phyloP scores from a whole-genome alignment of 1,284 basidiomycete species.

The Cutaneotrichosporon sp. region DNA sequence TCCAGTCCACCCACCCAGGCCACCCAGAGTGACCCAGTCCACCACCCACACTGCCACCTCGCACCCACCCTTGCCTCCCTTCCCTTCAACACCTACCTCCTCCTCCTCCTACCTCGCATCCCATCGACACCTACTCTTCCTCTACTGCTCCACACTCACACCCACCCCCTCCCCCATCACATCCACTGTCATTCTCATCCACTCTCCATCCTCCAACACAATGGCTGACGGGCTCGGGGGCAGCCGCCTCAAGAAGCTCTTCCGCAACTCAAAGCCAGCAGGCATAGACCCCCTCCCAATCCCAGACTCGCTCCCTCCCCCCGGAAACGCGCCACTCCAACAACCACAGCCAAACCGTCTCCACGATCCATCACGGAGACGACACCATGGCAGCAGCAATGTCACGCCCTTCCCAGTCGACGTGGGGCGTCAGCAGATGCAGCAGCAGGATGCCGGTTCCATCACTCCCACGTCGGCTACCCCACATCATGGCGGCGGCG shows the following conservation, averaged over 20 bases:
- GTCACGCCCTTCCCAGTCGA: constrained; percentile 48
- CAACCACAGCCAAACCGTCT: not conserved
- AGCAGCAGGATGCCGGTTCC: not conserved
- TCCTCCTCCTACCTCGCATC: no score
- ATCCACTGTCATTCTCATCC: not conserved
- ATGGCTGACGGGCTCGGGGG: constrained; percentile 15
- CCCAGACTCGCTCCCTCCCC: constrained; percentile 1
- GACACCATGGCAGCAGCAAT: constrained; percentile 17
- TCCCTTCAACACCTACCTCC: no score
- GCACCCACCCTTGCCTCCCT: no score
- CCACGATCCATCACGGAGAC: constrained; percentile 9
- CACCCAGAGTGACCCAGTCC: no score
- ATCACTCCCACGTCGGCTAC: not conserved
- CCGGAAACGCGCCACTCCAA: constrained; percentile 2
- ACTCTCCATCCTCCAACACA: not conserved
- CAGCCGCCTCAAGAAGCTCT: constrained; percentile 22
- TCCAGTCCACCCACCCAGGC: no score
- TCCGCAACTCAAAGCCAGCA: constrained; percentile 17
- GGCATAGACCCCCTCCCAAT: constrained; percentile 11
- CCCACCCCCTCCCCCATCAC: not conserved
- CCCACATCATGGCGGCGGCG: not conserved
- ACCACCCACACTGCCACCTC: no score
- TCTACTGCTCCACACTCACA: not conserved
- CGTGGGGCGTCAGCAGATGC: constrained; percentile 25
- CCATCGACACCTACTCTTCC: not conserved